phyloP scores from a whole-genome alignment of 1,284 basidiomycete genomes.

The Ustilago nuda region DNA sequence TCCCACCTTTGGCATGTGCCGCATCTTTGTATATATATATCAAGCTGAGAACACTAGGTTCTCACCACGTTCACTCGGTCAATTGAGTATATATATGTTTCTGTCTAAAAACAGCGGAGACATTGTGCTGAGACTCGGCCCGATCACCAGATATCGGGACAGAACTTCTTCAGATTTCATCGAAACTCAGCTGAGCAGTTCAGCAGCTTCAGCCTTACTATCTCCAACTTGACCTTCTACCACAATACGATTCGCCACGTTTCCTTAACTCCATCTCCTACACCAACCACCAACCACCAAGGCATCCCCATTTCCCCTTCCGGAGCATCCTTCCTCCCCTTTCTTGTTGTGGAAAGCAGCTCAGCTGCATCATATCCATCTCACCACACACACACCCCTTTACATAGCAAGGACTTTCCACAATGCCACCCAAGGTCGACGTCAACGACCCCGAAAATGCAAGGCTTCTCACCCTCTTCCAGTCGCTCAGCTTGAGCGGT shows the following conservation, averaged over 20 bases:
- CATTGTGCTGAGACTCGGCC: too few species aligned
- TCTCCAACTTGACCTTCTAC: background rate
- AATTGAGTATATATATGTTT: too few species aligned
- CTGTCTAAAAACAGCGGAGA: too few species aligned
- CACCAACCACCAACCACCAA: background rate
- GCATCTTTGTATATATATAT: too few species aligned
- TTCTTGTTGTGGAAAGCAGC: slow-evolving; percentile 8
- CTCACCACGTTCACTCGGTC: too few species aligned
- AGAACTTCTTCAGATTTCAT: too few species aligned
- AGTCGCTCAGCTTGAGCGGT: slow-evolving; percentile 81
- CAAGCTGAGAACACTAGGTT: too few species aligned
- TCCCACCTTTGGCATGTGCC: too few species aligned
- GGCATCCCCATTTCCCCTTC: slow-evolving; percentile 5
- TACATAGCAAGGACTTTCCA: background rate
- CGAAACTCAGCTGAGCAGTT: background rate
- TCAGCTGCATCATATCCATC: slow-evolving; percentile 18
- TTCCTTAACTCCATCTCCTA: background rate
- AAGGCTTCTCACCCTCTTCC: slow-evolving; percentile 77
- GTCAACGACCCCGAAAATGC: slow-evolving; percentile 71
- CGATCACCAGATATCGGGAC: too few species aligned
- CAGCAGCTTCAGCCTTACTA: background rate
- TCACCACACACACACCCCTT: background rate
- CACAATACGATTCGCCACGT: background rate
- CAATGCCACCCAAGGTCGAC: slow-evolving; percentile 74
- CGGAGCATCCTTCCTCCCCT: background rate